Evolutionary conservation across 148 eudicot genomes (phyloP).

Genomic region (Mesembryanthemum crystallinum): DNA sequence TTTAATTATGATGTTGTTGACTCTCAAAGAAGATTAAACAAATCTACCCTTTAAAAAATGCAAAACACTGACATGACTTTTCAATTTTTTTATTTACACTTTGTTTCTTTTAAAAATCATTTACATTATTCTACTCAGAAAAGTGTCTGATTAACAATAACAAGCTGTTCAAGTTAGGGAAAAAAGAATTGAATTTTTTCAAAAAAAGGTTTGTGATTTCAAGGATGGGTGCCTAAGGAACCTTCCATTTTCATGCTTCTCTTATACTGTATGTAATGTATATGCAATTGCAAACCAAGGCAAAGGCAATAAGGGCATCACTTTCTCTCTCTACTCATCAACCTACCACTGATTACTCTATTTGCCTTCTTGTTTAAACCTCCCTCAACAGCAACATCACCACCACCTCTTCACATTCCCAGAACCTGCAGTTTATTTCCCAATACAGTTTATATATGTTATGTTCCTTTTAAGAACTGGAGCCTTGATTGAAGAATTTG

Average conservation of each 20-base stretch:
- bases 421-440: slow-evolving; percentile 10
- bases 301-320: slow-evolving; percentile 19
- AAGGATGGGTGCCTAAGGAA: slow-evolving; percentile 25
- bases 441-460: slow-evolving; percentile 5
- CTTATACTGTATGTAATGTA: slow-evolving; percentile 28
- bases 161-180: slow-evolving; percentile 11
- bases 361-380: slow-evolving; percentile 45
- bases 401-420: slow-evolving; percentile 18
- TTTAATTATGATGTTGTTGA: slow-evolving; percentile 14
- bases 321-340: slow-evolving; percentile 33
- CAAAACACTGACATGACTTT: slow-evolving; percentile 20
- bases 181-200: neutral
- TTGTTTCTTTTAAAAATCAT: neutral
- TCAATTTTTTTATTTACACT: too few species aligned
- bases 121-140: neutral
- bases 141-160: slow-evolving; percentile 17
- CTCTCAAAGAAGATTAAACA: slow-evolving; percentile 18
- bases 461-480: neutral
- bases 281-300: slow-evolving; percentile 33
- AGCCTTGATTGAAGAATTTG: slow-evolving; percentile 1
- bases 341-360: slow-evolving; percentile 62
- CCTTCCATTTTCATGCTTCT: slow-evolving; percentile 44
- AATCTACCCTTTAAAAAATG: neutral
- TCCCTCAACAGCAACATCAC: slow-evolving; percentile 28
- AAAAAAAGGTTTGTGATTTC: neutral